Evolutionary conservation across 2,329 filamentous ascomycete species (phyloP), one percentile per base, ranked within the genome.

Genomic region (Pseudopyricularia cyperi): DNA sequence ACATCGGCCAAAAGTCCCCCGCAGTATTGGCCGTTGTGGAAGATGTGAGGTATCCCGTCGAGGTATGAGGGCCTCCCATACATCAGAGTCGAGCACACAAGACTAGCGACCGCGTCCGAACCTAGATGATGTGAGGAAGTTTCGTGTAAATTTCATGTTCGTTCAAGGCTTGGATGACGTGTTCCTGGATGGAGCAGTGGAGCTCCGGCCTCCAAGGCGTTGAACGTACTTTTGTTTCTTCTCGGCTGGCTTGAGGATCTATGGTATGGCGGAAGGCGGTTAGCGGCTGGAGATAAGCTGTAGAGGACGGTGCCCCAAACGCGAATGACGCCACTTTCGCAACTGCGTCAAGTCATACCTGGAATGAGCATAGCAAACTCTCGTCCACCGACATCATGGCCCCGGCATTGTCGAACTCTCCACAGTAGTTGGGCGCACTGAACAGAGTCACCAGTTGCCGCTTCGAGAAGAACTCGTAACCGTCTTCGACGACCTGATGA

Each of bases 141-240:
- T 83, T 87, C 75, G 83, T 75, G 83, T 84, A 73, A 77, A 76
- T 74, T 77, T 74, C 39, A 28, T 39, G 80, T 80, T 49, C 37
- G 76, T 78, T 74, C 83, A 83, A 72, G 79, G 76, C 71, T 82
- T 81, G 66, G 66, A 66, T 30, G 52, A 32, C 69, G 79, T 76
- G 71, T 83, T 87, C 74, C 78, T 76, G 70, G 81, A 79, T 76
- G 82, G 75, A 78, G 80, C 83, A 71, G 79, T 75, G 57, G 60
- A 57, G 69, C 80, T 78, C 74, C 79, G 76, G 73, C 78, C 77
- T 73, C 79, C 82, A 71, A 85, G 77, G 74, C 79, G 77, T 74
- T 82, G 79, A 68, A 94, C 90, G 78, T 95, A 97, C 90, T 97
- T 97, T 88, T 96, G 91, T 85, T 98, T 98, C 85, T 98, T 98